Evolutionary conservation across 2,329 filamentous ascomycete species (phyloP).

Genomic region (Ophiostoma angusticollis): DNA sequence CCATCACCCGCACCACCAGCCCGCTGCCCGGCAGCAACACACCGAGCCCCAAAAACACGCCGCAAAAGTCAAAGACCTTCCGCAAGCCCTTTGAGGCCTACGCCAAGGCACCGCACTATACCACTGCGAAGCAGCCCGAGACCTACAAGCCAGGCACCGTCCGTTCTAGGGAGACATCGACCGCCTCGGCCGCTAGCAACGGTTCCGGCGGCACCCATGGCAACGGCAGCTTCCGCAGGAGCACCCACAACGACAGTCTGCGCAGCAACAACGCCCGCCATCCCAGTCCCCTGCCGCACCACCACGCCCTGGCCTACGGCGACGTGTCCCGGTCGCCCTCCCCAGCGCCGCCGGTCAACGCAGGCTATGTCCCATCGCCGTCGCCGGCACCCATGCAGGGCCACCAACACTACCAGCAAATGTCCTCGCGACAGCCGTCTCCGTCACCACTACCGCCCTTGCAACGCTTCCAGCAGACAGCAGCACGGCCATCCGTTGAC

Average conservation of each 20-base stretch:
- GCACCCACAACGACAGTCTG: no score
- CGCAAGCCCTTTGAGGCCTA: constrained; percentile 57
- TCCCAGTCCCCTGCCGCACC: constrained; percentile 7
- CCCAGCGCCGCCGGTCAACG: constrained; percentile 10
- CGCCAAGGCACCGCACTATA: constrained; percentile 52
- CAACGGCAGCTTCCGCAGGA: constrained; percentile 1
- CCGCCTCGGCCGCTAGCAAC: constrained; percentile 22
- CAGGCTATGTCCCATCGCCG: constrained; percentile 9
- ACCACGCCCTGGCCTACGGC: constrained; percentile 12
- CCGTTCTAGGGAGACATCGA: constrained; percentile 28
- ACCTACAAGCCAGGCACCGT: constrained; percentile 35
- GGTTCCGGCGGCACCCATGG: constrained; percentile 13
- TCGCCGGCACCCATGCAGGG: constrained; percentile 1
- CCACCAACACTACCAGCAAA: constrained; percentile 12
- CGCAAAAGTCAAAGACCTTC: constrained; percentile 50
- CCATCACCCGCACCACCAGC: constrained; percentile 49
- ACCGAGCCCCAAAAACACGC: constrained; percentile 39
- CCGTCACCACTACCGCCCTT: constrained; percentile 6
- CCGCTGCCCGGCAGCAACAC: constrained; percentile 45
- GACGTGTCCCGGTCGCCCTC: constrained; percentile 19
- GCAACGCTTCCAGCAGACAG: constrained; percentile 13
- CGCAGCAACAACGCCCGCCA: neutral
- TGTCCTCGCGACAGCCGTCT: constrained; percentile 10
- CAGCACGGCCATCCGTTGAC: constrained; percentile 12
- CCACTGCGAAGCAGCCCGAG: constrained; percentile 47